A percentile compares a stretch with the other conserved stretches of the same genome.
Evolutionary conservation across 225 moss, liverwort and hornwort species (phyloP).

Genomic region (Lunularia cruciata): DNA sequence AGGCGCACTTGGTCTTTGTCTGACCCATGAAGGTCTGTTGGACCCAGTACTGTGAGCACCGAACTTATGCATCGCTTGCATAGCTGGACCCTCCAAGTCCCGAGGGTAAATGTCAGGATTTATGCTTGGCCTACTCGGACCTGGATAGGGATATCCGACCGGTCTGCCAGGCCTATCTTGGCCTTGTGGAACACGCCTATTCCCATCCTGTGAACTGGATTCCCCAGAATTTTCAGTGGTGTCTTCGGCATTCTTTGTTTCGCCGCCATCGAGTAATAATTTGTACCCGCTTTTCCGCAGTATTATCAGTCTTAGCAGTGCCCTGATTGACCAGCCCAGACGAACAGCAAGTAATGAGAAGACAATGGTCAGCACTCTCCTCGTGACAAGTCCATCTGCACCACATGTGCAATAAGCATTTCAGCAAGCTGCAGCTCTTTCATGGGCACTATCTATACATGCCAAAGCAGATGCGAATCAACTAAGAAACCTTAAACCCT

Average conservation of each 20-base stretch:
- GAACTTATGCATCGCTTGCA: slow-evolving; percentile 90
- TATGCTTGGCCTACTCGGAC: slow-evolving; percentile 19
- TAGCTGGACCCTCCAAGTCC: slow-evolving; percentile 55
- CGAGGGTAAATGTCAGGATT: slow-evolving; percentile 29
- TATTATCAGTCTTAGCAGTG: slow-evolving; percentile 69
- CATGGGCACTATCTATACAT: background rate
- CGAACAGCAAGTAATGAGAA: slow-evolving; percentile 24
- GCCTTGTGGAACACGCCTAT: background rate
- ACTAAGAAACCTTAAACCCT: background rate
- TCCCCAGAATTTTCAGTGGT: slow-evolving; percentile 16
- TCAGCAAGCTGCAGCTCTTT: background rate
- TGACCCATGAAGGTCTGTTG: slow-evolving; percentile 69
- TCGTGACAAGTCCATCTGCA: slow-evolving; percentile 25
- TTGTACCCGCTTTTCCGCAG: slow-evolving; percentile 71
- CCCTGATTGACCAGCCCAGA: slow-evolving; percentile 55
- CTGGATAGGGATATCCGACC: background rate
- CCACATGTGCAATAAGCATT: slow-evolving; percentile 25
- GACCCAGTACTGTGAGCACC: slow-evolving; percentile 46
- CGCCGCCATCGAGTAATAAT: slow-evolving; percentile 89
- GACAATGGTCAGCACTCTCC: slow-evolving; percentile 18
- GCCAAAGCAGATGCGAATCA: background rate
- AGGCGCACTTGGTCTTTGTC: slow-evolving; percentile 15
- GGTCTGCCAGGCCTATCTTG: slow-evolving; percentile 19
- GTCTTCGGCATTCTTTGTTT: slow-evolving; percentile 56
- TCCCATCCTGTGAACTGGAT: background rate